Evolutionary conservation across 805 yeast genomes (phyloP), one percentile per base, ranked within the genome.

Genomic region (Candida manassasensis): DNA sequence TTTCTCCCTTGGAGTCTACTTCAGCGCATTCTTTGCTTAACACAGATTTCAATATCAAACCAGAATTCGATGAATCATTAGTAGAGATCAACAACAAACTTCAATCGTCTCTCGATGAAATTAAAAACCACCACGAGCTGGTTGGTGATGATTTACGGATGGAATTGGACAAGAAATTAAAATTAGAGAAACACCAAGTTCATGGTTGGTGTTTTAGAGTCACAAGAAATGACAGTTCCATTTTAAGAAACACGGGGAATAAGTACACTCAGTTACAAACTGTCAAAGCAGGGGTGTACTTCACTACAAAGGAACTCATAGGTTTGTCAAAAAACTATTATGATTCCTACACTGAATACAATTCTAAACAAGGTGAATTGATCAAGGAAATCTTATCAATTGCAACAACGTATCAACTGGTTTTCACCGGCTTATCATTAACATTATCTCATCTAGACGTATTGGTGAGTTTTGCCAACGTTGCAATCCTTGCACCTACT

Each of bases 131-230:
- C 30, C 95, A 88, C 54, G 55, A 63, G 27, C 70, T 71, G 4
- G 79, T 79, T 3, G 86, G 83, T 2, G 84, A 81, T 21, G 93
- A 83, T 45, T 71, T 93, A 24, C 74, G 75, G 10, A 77, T 88
- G 59, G 97, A 89, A 40, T 69, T 82, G 3, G 96, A 86, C 39
- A 87, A 88, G 63, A 88, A 88, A 57, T 70, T 93, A 44, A 93
- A 93, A 56, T 62, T 93, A 32, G 98, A 93, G 55, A 77, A 83
- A 37, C 96, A 90, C 53, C 84, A 75, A 42, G 77, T 74, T 18
- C 94, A 86, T 57, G 97, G 97, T 14, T 89, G 96, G 95, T 87
- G 96, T 57, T 77, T 90, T 71, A 71, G 97, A 47, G 74, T 93
- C 15, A 93, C 98, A 1, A 75, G 98, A 57, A 81, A 77, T 37